A percentile compares a stretch with the other conserved stretches of the same genome.
Evolutionary conservation across 768 basidiomycete genomes (phyloP).

Genomic region (Antrodiella citrinella): DNA sequence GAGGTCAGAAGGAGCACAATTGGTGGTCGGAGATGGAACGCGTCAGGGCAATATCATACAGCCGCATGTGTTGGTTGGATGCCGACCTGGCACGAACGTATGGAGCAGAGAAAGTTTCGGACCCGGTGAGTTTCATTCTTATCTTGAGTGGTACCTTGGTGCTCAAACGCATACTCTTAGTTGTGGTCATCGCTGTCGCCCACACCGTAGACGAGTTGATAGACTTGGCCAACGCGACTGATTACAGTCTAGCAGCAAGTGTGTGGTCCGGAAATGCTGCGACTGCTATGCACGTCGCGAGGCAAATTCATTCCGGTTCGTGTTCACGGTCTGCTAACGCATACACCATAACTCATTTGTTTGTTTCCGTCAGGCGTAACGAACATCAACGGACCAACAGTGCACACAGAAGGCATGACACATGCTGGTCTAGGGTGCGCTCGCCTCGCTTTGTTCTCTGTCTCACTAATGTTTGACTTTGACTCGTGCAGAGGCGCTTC

Average conservation of each 20-base stretch:
- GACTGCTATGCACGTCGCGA: conserved; percentile 36
- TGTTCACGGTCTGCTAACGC: no score
- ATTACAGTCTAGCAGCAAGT: conserved; percentile 42
- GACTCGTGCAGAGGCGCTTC: conserved; percentile 20
- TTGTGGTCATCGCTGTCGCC: conserved; percentile 37
- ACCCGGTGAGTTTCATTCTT: conserved; percentile 36
- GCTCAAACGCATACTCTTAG: no score
- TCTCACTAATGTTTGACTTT: no score
- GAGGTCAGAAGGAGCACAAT: conserved; percentile 33
- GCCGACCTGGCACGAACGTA: conserved; percentile 39
- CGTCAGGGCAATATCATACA: conserved; percentile 35
- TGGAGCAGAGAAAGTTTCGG: conserved; percentile 60
- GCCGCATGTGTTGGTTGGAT: conserved; percentile 42
- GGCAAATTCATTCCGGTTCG: conserved; percentile 42
- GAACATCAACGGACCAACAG: conserved; percentile 47
- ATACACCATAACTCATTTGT: no score
- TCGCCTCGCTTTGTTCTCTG: no score
- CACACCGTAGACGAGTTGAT: conserved; percentile 47
- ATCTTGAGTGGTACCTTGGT: no score
- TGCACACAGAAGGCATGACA: conserved; percentile 35
- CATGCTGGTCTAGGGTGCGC: conserved; percentile 39
- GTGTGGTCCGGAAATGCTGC: conserved; percentile 45
- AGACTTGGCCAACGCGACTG: conserved; percentile 45
- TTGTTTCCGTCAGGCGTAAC: conserved; percentile 38
- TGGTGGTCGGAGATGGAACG: conserved; percentile 36